These are phyloP conservation scores for Psophocarpus tetragonolobus DNA, from an alignment of 306 rosid genomes.

Conservation along the genomic window DNA sequence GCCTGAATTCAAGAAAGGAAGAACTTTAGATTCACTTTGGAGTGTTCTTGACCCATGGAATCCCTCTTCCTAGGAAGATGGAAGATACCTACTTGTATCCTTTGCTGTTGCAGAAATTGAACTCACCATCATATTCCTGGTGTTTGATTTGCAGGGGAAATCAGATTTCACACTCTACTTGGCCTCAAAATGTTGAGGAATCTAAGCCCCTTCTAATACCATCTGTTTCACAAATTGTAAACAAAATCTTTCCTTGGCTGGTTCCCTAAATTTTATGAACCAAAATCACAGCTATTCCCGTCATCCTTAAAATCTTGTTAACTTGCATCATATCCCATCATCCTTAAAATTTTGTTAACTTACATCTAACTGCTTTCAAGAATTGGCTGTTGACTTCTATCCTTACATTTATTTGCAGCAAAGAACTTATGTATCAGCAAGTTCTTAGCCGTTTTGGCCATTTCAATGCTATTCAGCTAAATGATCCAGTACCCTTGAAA, in stretches of 20 bases:
- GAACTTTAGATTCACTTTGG: not conserved
- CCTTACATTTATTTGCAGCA: slow-evolving; percentile 56
- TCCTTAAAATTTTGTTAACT: not conserved
- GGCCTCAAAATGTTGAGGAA: not conserved
- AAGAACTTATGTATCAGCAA: slow-evolving; percentile 98
- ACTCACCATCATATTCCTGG: not conserved
- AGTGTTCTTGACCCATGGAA: not conserved
- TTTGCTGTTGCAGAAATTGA: not conserved
- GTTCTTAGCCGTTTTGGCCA: slow-evolving; percentile 80
- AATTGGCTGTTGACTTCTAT: slow-evolving; percentile 13
- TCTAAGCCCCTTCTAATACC: not conserved
- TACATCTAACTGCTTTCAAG: not conserved
- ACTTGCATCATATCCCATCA: not conserved
- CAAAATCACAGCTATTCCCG: not conserved
- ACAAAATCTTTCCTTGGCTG: not conserved
- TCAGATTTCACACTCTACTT: not conserved
- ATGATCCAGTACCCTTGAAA: slow-evolving; percentile 73
- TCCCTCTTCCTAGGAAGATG: not conserved
- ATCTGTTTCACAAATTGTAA: not conserved
- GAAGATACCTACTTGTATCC: not conserved
- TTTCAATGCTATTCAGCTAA: slow-evolving; percentile 83
- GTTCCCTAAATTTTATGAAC: not conserved
- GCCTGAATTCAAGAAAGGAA: not conserved
- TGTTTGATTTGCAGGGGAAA: not conserved
- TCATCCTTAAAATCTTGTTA: not conserved